phyloP scores from a whole-genome alignment of 1,139 yeast genomes.

The Saccharomyces hybrid region DNA sequence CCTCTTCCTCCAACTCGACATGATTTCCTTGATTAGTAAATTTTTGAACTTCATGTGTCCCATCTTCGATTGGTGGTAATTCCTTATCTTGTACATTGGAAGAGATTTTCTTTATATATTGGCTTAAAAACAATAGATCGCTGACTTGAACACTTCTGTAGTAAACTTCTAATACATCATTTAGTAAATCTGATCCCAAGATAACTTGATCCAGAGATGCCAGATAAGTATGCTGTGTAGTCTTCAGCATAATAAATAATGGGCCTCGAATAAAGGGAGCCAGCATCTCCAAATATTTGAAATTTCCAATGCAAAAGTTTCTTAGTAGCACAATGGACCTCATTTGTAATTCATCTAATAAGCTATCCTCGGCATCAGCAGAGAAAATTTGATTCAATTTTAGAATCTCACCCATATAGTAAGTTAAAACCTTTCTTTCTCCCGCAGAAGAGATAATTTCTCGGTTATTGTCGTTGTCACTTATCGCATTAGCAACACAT shows the following conservation, averaged over 20 bases:
- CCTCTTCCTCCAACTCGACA: slow-evolving; percentile 10
- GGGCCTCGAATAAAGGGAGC: slow-evolving; percentile 12
- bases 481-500: slow-evolving; percentile 29
- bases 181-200: slow-evolving; percentile 19
- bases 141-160: slow-evolving; percentile 4
- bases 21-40: neutral
- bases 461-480: slow-evolving; percentile 29
- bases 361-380: slow-evolving; percentile 6
- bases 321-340: slow-evolving; percentile 23
- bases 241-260: slow-evolving; percentile 11
- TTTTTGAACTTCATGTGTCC: slow-evolving; percentile 1
- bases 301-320: slow-evolving; percentile 26
- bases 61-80: slow-evolving; percentile 4
- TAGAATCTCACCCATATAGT: slow-evolving; percentile 16
- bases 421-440: slow-evolving; percentile 10
- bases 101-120: slow-evolving; percentile 11
- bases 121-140: slow-evolving; percentile 11
- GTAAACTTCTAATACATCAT: slow-evolving; percentile 14
- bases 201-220: slow-evolving; percentile 16
- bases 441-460: slow-evolving; percentile 10
- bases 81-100: slow-evolving; percentile 8
- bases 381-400: slow-evolving; percentile 5
- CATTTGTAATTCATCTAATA: slow-evolving; percentile 18
- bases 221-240: slow-evolving; percentile 8
- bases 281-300: slow-evolving; percentile 11